Base-by-base conservation (phyloP, 257 asterid genomes). In the Ocimum tenuiflorum region DNA sequence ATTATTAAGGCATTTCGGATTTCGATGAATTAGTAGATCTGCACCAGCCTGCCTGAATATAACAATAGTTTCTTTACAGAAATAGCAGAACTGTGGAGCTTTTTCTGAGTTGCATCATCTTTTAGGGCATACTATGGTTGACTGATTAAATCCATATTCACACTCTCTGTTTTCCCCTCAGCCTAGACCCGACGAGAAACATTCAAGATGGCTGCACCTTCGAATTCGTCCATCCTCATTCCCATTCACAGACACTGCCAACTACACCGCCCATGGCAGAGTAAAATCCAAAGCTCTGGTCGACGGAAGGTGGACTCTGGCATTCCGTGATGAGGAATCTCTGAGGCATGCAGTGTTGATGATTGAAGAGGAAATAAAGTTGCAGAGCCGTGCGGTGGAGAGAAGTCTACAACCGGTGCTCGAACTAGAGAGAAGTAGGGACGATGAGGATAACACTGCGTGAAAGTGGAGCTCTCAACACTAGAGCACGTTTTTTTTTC, bases 291-390 rank as follows among this genome's bases (percentile, higher is more conserved):
- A 82, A 74, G 78, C 79, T 46, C 69, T 90, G 78, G 95, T 88
- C 20, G 96, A 90, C 67, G 99, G 97, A 78, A 82, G 97, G 75
- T 89, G 99, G 99, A 94, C 97, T 51, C 77, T 91, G 67, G 96
- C 98, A 18, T 88, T 91, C 79, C 82, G 83, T 29, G 95, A 91
- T 20, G 98, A 87, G 71, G 90, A 80, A 56, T 77, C 87, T 17
- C 88, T 97, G 82, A 77, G 78, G 73, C n/a, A 52, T 63, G 90
- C 99, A 39, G 58, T 80, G 60, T 63, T 77, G 6, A 90, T 94
- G 97, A 82, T 84, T 72, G 74, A 74, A 46, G 96, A 88, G 67
- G 96, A 88, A 81, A 69, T 70, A n/a, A 74, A 78, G 64, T 66
- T 77, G 67, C 96, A 79, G 60, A 77, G 81, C 69, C 39, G 43